A percentile compares a stretch with the other conserved stretches of the same genome.
Conservation (phyloP, 192 early-diverging fungal species). For the Rhizophagus clarus region DNA sequence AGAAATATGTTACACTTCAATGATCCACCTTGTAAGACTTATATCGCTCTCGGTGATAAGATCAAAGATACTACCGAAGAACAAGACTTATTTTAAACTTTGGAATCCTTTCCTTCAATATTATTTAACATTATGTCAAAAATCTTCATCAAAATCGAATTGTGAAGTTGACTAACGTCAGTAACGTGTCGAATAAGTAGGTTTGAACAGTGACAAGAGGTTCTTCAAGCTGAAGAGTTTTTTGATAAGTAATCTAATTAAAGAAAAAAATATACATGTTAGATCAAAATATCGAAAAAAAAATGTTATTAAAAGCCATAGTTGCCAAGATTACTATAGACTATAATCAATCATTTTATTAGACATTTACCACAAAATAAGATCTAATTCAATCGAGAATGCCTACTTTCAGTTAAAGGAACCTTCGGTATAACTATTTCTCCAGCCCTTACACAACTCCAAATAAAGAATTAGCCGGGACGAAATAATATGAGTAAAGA, state of each 20-base stretch:
- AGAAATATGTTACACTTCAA: too few relatives aligned
- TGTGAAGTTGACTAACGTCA: slow-evolving; percentile 37
- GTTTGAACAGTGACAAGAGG: slow-evolving; percentile 71
- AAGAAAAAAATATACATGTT: too few relatives aligned
- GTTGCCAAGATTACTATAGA: too few relatives aligned
- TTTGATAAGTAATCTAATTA: slow-evolving; percentile 78
- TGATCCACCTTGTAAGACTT: too few relatives aligned
- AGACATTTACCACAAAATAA: slow-evolving; percentile 60
- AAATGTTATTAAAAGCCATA: not conserved
- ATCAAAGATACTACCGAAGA: not conserved
- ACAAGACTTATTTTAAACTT: slow-evolving; percentile 61
- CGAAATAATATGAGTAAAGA: slow-evolving; percentile 58
- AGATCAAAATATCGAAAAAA: too few relatives aligned
- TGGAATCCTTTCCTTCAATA: slow-evolving; percentile 54
- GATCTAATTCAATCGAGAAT: slow-evolving; percentile 32
- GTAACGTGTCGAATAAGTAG: slow-evolving; percentile 32
- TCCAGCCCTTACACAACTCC: slow-evolving; percentile 65
- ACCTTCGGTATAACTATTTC: slow-evolving; percentile 66
- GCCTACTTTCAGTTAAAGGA: slow-evolving; percentile 75
- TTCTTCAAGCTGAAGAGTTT: slow-evolving; percentile 81
- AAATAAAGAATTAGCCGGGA: slow-evolving; percentile 76
- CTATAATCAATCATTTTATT: slow-evolving; percentile 3
- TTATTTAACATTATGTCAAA: slow-evolving; percentile 66
- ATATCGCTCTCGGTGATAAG: too few relatives aligned
- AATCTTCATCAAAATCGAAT: slow-evolving; percentile 67